Evolutionary conservation across 2,329 filamentous ascomycete species (phyloP), one percentile per base, ranked within the genome.

Genomic region (Aulographum hederae): DNA sequence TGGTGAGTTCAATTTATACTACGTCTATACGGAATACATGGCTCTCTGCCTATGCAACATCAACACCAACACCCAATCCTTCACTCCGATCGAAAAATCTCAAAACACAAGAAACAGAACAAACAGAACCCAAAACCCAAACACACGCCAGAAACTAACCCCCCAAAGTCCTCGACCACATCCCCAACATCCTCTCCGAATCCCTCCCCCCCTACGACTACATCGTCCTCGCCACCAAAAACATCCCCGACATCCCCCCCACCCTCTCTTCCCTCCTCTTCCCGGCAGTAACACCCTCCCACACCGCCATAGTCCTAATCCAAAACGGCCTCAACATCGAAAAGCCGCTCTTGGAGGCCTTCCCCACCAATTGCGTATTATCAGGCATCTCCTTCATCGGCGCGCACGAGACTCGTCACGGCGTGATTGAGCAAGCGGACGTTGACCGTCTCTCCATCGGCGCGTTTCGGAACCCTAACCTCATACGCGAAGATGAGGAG

Each of bases 241-340:
- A 69, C 39, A 48, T 67, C 20, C 57, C 67, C 4, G 69, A 73
- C 32, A 43, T 65, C 5, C 48, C 53, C 1, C 67, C 69, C 0
- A 54, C 50, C 0, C 47, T 65, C 0, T 42, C 54, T 25, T 58
- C 66, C 2, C 44, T 70, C 19, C 60, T 73, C 17, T 42, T 45
- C 1, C 63, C 65, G 0, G 67, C 65, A 2, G 49, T 74, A 1
- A 65, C 61, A 0, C 54, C 57, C 1, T 54, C 53, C 2, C 50
- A 59, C 16, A 71, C 68, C 0, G 55, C 55, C 18, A 63, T 75
- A 28, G 53, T 73, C 0, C 56, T 75, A 5, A 50, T 69, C 4
- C 70, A 75, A 38, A 75, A 75, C 41, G 70, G 70, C 1, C 48
- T 74, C n/a, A 69, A 73, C 40, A 73, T 74, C 37, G 67, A 74